phyloP scores from a whole-genome alignment of 768 basidiomycete species.

The Russula lepida region DNA sequence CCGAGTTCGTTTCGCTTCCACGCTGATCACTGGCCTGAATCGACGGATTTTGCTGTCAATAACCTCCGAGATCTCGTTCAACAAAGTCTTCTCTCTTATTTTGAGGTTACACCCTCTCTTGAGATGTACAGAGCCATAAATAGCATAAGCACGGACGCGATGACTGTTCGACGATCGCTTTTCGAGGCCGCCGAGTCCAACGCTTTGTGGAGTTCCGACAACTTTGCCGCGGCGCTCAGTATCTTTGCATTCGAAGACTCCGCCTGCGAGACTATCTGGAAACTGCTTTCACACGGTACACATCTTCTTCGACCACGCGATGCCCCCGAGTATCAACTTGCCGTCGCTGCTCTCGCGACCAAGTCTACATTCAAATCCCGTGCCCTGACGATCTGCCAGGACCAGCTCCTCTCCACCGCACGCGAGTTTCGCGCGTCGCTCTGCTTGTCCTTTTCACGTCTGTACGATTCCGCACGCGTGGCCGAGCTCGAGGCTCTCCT shows the following conservation, averaged over 20 bases:
- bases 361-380: constrained; percentile 21
- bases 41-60: constrained; percentile 34
- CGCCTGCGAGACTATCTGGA: constrained; percentile 29
- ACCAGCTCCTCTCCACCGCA: constrained; percentile 43
- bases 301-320: constrained; percentile 60
- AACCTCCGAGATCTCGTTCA: constrained; percentile 40
- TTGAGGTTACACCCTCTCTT: constrained; percentile 42
- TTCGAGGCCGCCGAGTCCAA: constrained; percentile 30
- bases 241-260: constrained; percentile 38
- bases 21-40: constrained; percentile 45
- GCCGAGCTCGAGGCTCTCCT: constrained; percentile 40
- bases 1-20: constrained; percentile 28
- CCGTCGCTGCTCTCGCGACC: constrained; percentile 35
- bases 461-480: constrained; percentile 35
- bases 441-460: constrained; percentile 38
- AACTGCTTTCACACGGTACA: constrained; percentile 38
- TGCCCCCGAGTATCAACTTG: constrained; percentile 36
- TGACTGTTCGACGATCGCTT: constrained; percentile 22
- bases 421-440: constrained; percentile 38
- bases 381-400: constrained; percentile 40
- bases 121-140: constrained; percentile 39
- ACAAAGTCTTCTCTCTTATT: constrained; percentile 37
- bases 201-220: constrained; percentile 44
- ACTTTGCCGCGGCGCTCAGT: constrained; percentile 46
- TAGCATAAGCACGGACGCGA: constrained; percentile 28